Percentiles rank a stretch among this genome's conserved stretches.
These are phyloP conservation scores for Zymoseptoria ardabiliae DNA, from an alignment of 2,329 filamentous ascomycete genomes.

Conservation along the genomic window DNA sequence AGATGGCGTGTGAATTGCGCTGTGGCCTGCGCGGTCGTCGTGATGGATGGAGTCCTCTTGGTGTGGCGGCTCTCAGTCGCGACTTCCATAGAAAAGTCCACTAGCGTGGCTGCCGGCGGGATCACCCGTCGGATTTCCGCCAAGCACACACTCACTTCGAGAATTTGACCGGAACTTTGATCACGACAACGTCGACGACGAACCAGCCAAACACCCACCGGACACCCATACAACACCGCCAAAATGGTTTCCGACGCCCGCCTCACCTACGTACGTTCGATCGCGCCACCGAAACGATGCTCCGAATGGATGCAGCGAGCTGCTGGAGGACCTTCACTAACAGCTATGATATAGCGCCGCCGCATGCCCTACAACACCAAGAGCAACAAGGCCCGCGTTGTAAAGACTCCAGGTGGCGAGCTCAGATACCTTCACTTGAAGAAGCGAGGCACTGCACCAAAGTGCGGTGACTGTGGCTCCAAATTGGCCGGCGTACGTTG, in stretches of 20 bases:
- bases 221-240: conserved; percentile 29
- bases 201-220: conserved; percentile 3
- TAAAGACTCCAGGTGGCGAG: conserved; percentile 95
- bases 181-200: neutral
- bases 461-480: conserved; percentile 98
- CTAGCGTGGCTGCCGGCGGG: neutral
- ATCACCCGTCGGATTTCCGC: neutral
- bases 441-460: conserved; percentile 96
- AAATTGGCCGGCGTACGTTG: conserved; percentile 95
- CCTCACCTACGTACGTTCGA: conserved; percentile 49
- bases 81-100: conserved; percentile 1
- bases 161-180: neutral
- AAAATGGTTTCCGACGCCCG: conserved; percentile 46
- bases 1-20: conserved; percentile 14
- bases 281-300: conserved; percentile 2
- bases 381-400: conserved; percentile 91
- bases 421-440: conserved; percentile 98
- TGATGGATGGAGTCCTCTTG: conserved; percentile 5
- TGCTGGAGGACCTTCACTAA: conserved; percentile 28
- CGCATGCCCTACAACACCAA: conserved; percentile 80
- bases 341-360: conserved; percentile 39
- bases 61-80: conserved; percentile 1
- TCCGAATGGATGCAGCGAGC: neutral
- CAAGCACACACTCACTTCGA: neutral
- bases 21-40: conserved; percentile 25